Base-by-base conservation (phyloP, 2,329 filamentous ascomycete species). In the Claviceps fusiformis region DNA sequence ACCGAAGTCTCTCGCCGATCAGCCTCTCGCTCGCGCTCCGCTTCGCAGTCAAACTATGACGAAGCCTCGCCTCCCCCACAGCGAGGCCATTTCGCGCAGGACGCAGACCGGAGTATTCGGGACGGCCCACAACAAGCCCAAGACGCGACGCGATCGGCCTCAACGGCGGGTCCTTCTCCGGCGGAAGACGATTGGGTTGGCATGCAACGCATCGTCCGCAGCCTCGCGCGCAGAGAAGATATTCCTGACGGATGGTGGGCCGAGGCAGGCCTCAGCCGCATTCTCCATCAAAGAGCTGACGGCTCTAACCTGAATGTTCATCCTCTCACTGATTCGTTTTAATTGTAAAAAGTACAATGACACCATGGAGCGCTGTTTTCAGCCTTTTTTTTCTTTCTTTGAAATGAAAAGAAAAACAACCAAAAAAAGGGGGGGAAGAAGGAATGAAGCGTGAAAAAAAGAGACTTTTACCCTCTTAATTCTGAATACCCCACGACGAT, bases 161-260 rank as follows among this genome's bases (percentile, higher is more conserved):
- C 50, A 29, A 27, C 48, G 6, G 45, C 33, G 39, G 35, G 39
- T 43, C 57, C 59, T n/a, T 57, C 55, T 39, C 57, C 53, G 47
- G 60, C 66, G 15, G 72, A 73, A 7, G 72, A 75, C 31, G 71
- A 71, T 5, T 67, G 65, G 65, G 76, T 79, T 27, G 80, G 83
- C 49, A 85, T 91, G 78, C 84, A 87, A 61, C 76, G 77, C 52
- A 85, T 95, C 50, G 76, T 93, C 41, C 81, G 85, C 61, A 78
- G 81, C 47, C 75, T 95, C 54, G 81, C 84, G 39, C 77, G 80
- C 19, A 75, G 87, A 29, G 80, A 88, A 63, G 86, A 91, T 62
- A 85, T 93, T 54, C 86, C 87, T 0, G 87, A 93, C 58, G 83
- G 89, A 59, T 91, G 86, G 82, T 95, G 89, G 89, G 80, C 81